Evolutionary conservation across 108 stramenopile species (phyloP), one percentile per base, ranked within the genome.

Genomic region (Fistulifera solaris): DNA sequence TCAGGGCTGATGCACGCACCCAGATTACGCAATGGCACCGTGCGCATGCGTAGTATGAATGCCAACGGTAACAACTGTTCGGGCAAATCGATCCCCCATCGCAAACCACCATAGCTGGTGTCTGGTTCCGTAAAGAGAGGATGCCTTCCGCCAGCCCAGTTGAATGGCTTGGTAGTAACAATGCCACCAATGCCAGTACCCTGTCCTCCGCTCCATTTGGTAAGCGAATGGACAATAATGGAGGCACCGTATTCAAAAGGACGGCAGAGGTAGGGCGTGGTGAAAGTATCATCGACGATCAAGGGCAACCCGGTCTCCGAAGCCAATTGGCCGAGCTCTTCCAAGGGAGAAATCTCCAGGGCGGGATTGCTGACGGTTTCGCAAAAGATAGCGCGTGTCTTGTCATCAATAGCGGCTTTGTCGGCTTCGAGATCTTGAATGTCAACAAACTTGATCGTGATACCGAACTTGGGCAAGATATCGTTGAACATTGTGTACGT

Each of bases 121-220:
- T 89, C 80, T 0, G 81, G 81, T 22, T 68, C 74, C 38, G 66
- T 78, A 55, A 75, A 81, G 21, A 86, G 44, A 1, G 91, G 91
- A 54, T 82, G 82, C 66, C 89, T 94, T 25, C 83, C 85, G 15
- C 72, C 72, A 21, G 68, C 70, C 93, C 93, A 94, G 48, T 72
- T 48, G 67, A 94, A 94, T 0, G 42, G 63, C 19, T 80, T 82
- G 23, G 58, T 65, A 2, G 87, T 80, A 61, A 87, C 70, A 13
- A 85, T 78, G 23, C 82, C 84, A 28, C 79, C 81, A 22, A 90
- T 48, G 54, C 66, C 62, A 16, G 78, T 63, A 15, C 85, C 89
- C 59, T 92, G 85, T 23, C 95, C 95, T 31, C 92, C 89, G 22
- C 79, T 61, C 95, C 95, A 96, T 59, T 96, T 96, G 40, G 95